Evolutionary conservation across 2,329 filamentous ascomycete species (phyloP), one percentile per base, ranked within the genome.

Genomic region (Colletotrichum agaves): DNA sequence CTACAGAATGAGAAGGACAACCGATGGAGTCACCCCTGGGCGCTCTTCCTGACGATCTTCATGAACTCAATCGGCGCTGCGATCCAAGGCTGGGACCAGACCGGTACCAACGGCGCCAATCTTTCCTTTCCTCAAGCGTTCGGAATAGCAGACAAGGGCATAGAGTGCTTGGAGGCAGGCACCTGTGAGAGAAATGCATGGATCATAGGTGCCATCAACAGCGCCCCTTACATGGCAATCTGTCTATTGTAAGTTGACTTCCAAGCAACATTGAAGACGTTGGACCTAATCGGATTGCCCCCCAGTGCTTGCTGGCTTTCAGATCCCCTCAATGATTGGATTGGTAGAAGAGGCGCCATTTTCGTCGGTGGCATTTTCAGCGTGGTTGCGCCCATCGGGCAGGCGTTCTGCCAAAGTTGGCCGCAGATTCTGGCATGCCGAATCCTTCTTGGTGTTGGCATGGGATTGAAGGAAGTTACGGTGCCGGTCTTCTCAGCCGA

Each of bases 321-420:
- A 0, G 88, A 90, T 60, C 88, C 88, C 1, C 71, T 88, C 13
- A 91, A 91, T 71, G 78, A 85, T 56, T 78, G 78, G 23, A 71
- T 88, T 23, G 89, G 88, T 35, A 87, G 89, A 49, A 85, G 88
- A 57, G 88, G 88, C 11, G 85, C 87, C 53, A 91, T 91, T 67
- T 91, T 91, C 74, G 74, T 90, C 46, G 84, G 85, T 10, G 87
- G 85, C 8, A 78, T 90, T 70, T 90, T 91, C 75, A 90, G 87
- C 72, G 77, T 91, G 3, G 72, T 90, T 15, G 79, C 88, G 1
- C 85, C 87, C 1, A 85, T 92, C 70, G 88, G 88, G 23, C 86
- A 84, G 70, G 89, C 84, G 0, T 73, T 88, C 17, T 82, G 83
- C 12, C 87, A 90, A 71, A 86, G 77, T 47, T 91, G 88, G 87